These are phyloP conservation scores for Bacidia rubella DNA, from an alignment of 495 filamentous ascomycete genomes.

Conservation along the genomic window DNA sequence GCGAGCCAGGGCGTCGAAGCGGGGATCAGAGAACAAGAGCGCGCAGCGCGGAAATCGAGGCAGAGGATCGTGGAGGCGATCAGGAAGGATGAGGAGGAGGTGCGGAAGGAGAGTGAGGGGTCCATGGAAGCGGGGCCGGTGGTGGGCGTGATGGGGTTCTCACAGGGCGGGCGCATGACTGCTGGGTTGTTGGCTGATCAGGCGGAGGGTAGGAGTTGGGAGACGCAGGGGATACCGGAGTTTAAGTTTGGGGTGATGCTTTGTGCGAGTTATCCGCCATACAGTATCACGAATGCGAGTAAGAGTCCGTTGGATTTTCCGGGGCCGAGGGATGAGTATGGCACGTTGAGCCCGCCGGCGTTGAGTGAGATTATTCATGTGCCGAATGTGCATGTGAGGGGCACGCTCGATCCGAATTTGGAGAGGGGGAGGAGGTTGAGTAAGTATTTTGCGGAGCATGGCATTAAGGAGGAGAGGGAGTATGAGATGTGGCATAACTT, in stretches of 20 bases:
- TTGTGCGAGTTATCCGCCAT: conserved; percentile 14
- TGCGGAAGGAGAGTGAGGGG: background rate
- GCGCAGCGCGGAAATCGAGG: conserved; percentile 4
- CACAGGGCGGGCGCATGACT: conserved; percentile 19
- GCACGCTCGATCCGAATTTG: conserved; percentile 19
- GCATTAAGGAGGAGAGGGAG: conserved; percentile 14
- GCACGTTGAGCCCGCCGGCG: conserved; percentile 6
- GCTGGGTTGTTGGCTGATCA: conserved; percentile 20
- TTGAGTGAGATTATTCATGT: conserved; percentile 13
- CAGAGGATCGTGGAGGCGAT: conserved; percentile 4
- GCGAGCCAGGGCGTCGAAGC: background rate
- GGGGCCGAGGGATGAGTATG: conserved; percentile 11
- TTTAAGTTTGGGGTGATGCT: conserved; percentile 16
- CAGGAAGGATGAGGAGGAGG: background rate
- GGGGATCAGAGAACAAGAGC: conserved; percentile 1
- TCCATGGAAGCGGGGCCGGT: conserved; percentile 10
- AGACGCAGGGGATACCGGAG: conserved; percentile 6
- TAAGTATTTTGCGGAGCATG: conserved; percentile 16
- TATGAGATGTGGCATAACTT: conserved; percentile 22
- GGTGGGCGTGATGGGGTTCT: conserved; percentile 24
- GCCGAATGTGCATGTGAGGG: conserved; percentile 23
- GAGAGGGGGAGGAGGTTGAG: conserved; percentile 18
- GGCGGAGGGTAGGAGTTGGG: conserved; percentile 2
- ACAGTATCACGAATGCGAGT: conserved; percentile 6
- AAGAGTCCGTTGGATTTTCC: conserved; percentile 2